Percentiles rank a stretch among this genome's conserved stretches.
Evolutionary conservation across 306 rosid species (phyloP).

Genomic region (Trifolium repens): DNA sequence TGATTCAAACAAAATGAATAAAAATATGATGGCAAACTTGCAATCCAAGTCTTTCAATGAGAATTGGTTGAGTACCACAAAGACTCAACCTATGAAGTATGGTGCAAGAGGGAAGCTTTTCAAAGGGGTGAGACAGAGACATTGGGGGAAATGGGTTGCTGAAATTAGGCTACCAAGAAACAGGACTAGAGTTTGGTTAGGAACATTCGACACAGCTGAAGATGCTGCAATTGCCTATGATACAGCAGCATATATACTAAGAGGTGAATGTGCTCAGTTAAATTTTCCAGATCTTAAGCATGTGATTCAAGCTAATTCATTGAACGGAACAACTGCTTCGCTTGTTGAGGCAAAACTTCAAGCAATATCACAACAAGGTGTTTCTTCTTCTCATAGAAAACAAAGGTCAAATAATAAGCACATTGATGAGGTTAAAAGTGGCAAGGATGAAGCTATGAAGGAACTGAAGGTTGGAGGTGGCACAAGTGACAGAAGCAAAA

Average conservation of each 20-base stretch:
- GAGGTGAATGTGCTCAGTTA: conserved; percentile 85
- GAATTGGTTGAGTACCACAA: conserved; percentile 65
- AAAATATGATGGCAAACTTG: conserved; percentile 30
- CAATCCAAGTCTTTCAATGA: conserved; percentile 55
- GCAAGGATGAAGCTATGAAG: conserved; percentile 46
- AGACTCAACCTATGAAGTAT: conserved; percentile 74
- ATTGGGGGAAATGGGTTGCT: conserved; percentile 99
- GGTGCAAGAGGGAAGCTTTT: conserved; percentile 62
- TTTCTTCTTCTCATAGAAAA: conserved; percentile 25
- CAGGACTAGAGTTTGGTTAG: conserved; percentile 88
- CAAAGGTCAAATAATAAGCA: conserved; percentile 35
- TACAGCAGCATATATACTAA: conserved; percentile 85
- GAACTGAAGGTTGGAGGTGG: conserved; percentile 50
- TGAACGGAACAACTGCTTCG: conserved; percentile 74
- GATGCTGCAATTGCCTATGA: conserved; percentile 95
- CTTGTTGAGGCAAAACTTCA: conserved; percentile 82
- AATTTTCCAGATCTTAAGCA: conserved; percentile 81
- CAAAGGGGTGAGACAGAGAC: conserved; percentile 95
- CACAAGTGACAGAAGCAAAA: conserved; percentile 56
- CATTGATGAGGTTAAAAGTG: conserved; percentile 31
- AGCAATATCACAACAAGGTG: conserved; percentile 58
- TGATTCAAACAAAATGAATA: conserved; percentile 53
- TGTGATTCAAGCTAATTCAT: conserved; percentile 65
- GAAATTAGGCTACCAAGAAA: conserved; percentile 92
- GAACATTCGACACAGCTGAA: conserved; percentile 88